Evolutionary conservation across 2,329 filamentous ascomycete species (phyloP).

Genomic region (Ceratocystis eucalypticola): DNA sequence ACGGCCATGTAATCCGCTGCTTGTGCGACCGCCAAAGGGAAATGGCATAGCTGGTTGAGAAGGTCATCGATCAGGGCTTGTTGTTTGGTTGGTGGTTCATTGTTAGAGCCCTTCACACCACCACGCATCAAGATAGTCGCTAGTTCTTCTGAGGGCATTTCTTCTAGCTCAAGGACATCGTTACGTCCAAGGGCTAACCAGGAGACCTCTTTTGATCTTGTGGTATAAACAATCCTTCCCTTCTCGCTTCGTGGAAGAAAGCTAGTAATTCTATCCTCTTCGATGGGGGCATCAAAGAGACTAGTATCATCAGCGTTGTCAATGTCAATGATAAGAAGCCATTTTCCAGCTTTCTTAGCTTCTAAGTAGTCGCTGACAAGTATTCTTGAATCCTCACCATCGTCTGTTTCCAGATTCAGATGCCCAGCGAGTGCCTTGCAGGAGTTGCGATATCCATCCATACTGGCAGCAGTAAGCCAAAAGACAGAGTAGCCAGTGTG

Average conservation of each 20-base stretch:
- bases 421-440: not conserved
- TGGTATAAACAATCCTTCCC: constrained; percentile 12
- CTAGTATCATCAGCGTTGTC: constrained; percentile 23
- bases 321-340: constrained; percentile 24
- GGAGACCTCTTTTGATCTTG: not conserved
- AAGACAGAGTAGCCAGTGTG: not conserved
- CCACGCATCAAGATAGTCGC: no score
- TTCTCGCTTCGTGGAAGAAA: constrained; percentile 24
- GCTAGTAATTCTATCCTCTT: constrained; percentile 5
- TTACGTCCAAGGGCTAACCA: not conserved
- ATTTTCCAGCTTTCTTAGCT: constrained; percentile 20
- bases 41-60: constrained; percentile 8
- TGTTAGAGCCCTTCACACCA: no score
- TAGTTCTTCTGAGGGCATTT: not conserved
- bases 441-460: not conserved
- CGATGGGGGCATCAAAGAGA: not conserved
- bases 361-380: constrained; percentile 19
- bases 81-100: no score
- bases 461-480: constrained; percentile 4
- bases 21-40: constrained; percentile 20
- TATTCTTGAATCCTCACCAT: constrained; percentile 7
- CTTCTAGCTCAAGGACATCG: not conserved
- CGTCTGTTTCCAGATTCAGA: not conserved
- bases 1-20: constrained; percentile 19
- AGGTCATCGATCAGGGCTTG: not conserved